phyloP scores from a whole-genome alignment of 768 basidiomycete species.

The Collybia mongolica region DNA sequence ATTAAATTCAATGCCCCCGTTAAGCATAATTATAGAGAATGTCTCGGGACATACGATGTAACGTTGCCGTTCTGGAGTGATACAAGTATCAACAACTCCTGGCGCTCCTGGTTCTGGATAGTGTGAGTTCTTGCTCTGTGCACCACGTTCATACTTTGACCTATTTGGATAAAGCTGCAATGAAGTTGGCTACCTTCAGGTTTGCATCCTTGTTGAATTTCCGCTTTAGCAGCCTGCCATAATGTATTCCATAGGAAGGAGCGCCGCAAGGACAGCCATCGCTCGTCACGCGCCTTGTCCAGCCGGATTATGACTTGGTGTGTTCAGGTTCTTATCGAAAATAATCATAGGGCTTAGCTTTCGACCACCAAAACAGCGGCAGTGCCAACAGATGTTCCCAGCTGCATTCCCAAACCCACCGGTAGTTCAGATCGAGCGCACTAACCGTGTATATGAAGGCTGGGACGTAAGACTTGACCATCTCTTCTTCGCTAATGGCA shows the following conservation, averaged over 20 bases:
- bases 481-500: constrained; percentile 70
- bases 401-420: constrained; percentile 50
- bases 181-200: constrained; percentile 62
- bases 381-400: constrained; percentile 69
- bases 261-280: constrained; percentile 36
- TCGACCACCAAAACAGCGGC: constrained; percentile 39
- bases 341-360: no score
- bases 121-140: constrained; percentile 36
- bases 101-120: constrained; percentile 73
- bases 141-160: constrained; percentile 1
- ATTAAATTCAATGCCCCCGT: not conserved
- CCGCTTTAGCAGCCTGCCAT: not conserved
- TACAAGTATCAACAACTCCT: constrained; percentile 50
- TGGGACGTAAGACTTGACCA: constrained; percentile 59
- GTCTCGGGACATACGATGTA: constrained; percentile 42
- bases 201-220: constrained; percentile 9
- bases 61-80: constrained; percentile 48
- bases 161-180: constrained; percentile 51
- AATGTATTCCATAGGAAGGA: constrained; percentile 31
- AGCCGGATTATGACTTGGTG: constrained; percentile 56
- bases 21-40: constrained; percentile 23
- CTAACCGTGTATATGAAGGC: constrained; percentile 53
- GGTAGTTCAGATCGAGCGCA: constrained; percentile 36
- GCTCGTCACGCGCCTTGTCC: constrained; percentile 55
- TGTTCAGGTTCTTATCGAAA: constrained; percentile 10